Conservation (phyloP, 2,329 filamentous ascomycete genomes). For the Cadophora gregata region DNA sequence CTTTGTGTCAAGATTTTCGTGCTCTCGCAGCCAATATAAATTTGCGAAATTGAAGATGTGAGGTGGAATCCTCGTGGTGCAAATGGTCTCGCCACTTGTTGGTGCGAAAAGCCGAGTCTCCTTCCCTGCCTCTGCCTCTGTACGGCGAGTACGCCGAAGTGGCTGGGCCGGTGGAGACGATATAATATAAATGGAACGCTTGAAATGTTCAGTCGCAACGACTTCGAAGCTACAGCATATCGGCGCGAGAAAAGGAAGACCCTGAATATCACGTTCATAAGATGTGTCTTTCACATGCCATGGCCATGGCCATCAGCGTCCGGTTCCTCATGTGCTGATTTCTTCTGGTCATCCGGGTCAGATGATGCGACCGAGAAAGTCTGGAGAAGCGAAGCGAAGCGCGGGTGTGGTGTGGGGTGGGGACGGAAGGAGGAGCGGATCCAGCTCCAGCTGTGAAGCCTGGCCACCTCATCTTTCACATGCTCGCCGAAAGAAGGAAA, state of each 20-base stretch:
- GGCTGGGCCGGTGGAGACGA: background rate
- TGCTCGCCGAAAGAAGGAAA: slow-evolving; percentile 15
- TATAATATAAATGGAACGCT: background rate
- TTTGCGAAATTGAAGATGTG: too few species aligned
- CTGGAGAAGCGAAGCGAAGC: slow-evolving; percentile 27
- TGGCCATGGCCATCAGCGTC: slow-evolving; percentile 9
- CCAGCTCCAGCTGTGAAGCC: too few species aligned
- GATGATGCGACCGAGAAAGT: slow-evolving; percentile 24
- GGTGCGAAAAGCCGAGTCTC: slow-evolving; percentile 20
- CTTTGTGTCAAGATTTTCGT: too few species aligned
- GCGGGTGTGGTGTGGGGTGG: slow-evolving; percentile 22
- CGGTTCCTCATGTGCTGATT: slow-evolving; percentile 18
- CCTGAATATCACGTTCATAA: slow-evolving; percentile 21
- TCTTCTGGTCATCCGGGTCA: slow-evolving; percentile 23
- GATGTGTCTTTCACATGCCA: slow-evolving; percentile 28
- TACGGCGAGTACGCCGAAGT: background rate
- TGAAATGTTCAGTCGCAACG: background rate
- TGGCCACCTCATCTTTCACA: background rate
- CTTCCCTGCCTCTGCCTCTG: background rate
- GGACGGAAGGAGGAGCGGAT: background rate
- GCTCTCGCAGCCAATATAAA: too few species aligned
- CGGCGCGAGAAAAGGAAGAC: background rate
- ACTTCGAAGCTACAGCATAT: slow-evolving; percentile 9
- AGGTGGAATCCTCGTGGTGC: too few species aligned
- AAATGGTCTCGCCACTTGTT: slow-evolving; percentile 21